A percentile compares a stretch with the other conserved stretches of the same genome.
Conservation (phyloP, 371 early-diverging fungal species). For the Mortierella sp. region DNA sequence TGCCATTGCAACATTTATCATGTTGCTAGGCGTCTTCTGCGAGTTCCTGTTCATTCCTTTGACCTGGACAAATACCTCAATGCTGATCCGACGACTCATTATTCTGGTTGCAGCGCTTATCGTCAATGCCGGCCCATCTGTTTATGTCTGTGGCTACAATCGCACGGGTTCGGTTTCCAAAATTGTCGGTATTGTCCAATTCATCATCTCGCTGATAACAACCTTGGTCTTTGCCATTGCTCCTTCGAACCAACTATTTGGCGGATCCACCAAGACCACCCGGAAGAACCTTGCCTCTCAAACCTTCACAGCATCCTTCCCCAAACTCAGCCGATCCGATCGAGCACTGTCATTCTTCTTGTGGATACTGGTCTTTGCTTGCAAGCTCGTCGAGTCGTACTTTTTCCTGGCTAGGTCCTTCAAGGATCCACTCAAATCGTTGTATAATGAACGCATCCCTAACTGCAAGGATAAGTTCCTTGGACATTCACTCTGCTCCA, state of each 20-base stretch:
- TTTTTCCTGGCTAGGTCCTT: conserved; percentile 88
- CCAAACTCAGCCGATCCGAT: conserved; percentile 77
- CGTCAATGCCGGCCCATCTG: conserved; percentile 76
- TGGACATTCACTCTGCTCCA: conserved; percentile 68
- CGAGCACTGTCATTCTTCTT: conserved; percentile 82
- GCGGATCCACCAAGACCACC: conserved; percentile 60
- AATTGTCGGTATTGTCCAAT: conserved; percentile 75
- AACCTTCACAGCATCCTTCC: conserved; percentile 86
- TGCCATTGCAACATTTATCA: conserved; percentile 76
- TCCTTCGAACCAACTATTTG: conserved; percentile 78
- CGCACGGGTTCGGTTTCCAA: conserved; percentile 63
- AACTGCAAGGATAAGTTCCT: conserved; percentile 72
- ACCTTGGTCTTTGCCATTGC: conserved; percentile 77
- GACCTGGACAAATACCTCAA: conserved; percentile 70
- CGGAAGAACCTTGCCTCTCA: conserved; percentile 70
- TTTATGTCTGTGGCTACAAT: conserved; percentile 66
- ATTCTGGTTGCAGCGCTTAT: conserved; percentile 73
- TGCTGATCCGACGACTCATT: conserved; percentile 70
- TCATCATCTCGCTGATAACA: conserved; percentile 74
- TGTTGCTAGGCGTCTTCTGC: conserved; percentile 74
- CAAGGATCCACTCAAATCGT: conserved; percentile 84
- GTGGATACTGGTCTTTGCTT: conserved; percentile 82
- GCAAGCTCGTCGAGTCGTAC: conserved; percentile 88
- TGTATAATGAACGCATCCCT: conserved; percentile 68
- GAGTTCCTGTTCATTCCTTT: conserved; percentile 81